These are phyloP conservation scores for Diddensiella transvaalensis DNA, from an alignment of 805 yeast genomes.

Conservation along the genomic window DNA sequence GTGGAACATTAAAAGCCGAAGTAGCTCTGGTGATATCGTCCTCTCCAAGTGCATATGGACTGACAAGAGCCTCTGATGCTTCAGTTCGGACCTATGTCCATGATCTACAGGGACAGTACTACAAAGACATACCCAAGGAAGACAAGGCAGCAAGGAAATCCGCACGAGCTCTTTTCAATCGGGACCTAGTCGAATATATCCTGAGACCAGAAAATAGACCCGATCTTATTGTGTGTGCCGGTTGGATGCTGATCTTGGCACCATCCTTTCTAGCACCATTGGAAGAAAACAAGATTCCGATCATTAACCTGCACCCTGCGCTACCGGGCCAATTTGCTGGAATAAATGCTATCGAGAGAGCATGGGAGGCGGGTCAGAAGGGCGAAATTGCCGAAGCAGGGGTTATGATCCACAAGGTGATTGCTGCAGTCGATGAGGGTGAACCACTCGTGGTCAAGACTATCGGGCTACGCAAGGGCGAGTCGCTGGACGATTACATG, in stretches of 20 bases:
- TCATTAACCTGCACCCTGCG: constrained; percentile 94
- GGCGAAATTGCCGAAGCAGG: constrained; percentile 79
- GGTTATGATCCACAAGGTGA: constrained; percentile 95
- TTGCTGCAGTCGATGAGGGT: constrained; percentile 92
- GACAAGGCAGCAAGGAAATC: constrained; percentile 51
- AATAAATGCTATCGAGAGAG: constrained; percentile 93
- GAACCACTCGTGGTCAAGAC: constrained; percentile 83
- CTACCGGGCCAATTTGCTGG: constrained; percentile 97
- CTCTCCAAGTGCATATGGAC: constrained; percentile 79
- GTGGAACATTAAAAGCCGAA: constrained; percentile 37
- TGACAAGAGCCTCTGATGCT: constrained; percentile 69
- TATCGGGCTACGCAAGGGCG: constrained; percentile 65
- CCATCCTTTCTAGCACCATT: constrained; percentile 69
- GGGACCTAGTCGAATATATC: constrained; percentile 69
- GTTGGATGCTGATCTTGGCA: constrained; percentile 94
- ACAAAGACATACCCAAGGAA: constrained; percentile 69
- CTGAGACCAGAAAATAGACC: constrained; percentile 57
- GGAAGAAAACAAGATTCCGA: constrained; percentile 58
- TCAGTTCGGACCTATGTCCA: constrained; percentile 69
- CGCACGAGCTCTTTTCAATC: constrained; percentile 71
- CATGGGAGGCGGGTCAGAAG: constrained; percentile 91
- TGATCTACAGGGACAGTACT: constrained; percentile 59
- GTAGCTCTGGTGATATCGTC: constrained; percentile 84
- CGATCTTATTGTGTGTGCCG: constrained; percentile 91
- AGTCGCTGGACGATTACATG: constrained; percentile 76